Conservation (phyloP, 208 protist genomes). For the Leptomonas pyrrhocoris region DNA sequence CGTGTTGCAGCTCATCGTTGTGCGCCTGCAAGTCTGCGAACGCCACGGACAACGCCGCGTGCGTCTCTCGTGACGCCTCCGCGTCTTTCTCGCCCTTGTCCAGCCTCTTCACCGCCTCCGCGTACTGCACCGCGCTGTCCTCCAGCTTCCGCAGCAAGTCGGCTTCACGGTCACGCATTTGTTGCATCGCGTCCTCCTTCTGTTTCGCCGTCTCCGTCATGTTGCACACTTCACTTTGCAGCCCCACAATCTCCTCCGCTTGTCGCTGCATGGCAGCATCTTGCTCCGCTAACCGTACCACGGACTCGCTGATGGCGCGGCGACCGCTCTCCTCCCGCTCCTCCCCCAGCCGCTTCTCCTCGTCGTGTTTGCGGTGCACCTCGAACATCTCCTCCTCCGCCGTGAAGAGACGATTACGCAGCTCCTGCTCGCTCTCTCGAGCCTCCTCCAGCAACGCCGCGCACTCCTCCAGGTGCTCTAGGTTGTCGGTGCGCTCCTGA, state of each 20-base stretch:
- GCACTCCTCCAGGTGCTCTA: constrained; percentile 76
- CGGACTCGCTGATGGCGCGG: constrained; percentile 12
- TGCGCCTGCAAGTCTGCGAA: constrained; percentile 45
- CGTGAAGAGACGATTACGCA: constrained; percentile 43
- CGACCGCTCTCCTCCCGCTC: constrained; percentile 27
- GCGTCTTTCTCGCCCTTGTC: constrained; percentile 54
- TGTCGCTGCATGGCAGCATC: constrained; percentile 37
- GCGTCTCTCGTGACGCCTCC: constrained; percentile 42
- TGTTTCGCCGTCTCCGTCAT: constrained; percentile 22
- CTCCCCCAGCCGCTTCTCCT: constrained; percentile 10
- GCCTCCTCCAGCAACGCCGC: constrained; percentile 54
- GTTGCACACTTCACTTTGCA: constrained; percentile 49
- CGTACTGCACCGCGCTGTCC: constrained; percentile 42
- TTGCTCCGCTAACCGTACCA: constrained; percentile 26
- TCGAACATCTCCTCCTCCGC: constrained; percentile 47
- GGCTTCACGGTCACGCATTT: not conserved
- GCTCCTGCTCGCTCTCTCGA: constrained; percentile 50
- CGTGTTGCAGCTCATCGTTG: constrained; percentile 26
- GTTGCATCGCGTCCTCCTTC: not conserved
- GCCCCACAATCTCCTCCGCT: constrained; percentile 35
- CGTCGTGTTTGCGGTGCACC: constrained; percentile 12
- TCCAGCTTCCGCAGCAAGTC: constrained; percentile 35
- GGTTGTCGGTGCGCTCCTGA: constrained; percentile 56
- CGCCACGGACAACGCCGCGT: constrained; percentile 32
- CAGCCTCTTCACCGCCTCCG: constrained; percentile 45